Evolutionary conservation across 352 stramenopile species (phyloP).

Genomic region (Pythium biforme): DNA sequence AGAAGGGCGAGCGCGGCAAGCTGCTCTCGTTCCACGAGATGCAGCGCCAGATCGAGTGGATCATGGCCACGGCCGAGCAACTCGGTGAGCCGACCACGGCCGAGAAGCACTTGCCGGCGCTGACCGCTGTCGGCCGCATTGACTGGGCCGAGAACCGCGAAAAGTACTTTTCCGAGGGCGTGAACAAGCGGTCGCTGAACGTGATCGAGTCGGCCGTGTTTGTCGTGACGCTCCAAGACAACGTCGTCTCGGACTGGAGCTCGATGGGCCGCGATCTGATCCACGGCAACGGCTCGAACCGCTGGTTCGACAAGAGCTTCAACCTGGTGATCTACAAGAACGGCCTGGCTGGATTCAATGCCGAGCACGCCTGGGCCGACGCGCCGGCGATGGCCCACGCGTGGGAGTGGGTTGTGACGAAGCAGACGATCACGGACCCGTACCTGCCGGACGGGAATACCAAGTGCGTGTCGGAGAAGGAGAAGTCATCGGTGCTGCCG

Average conservation of each 20-base stretch:
- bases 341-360: slow-evolving; percentile 91
- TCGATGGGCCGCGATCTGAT: slow-evolving; percentile 78
- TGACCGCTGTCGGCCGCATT: slow-evolving; percentile 83
- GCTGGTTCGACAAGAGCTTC: slow-evolving; percentile 98
- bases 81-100: slow-evolving; percentile 33
- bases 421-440: slow-evolving; percentile 44
- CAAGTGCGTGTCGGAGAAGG: slow-evolving; percentile 39
- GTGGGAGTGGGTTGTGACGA: slow-evolving; percentile 79
- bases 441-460: slow-evolving; percentile 61
- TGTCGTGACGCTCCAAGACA: slow-evolving; percentile 72
- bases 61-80: slow-evolving; percentile 46
- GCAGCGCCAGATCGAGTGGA: slow-evolving; percentile 77
- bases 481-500: slow-evolving; percentile 48
- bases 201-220: slow-evolving; percentile 79
- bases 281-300: slow-evolving; percentile 89
- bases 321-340: slow-evolving; percentile 95
- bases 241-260: slow-evolving; percentile 55
- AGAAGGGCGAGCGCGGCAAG: slow-evolving; percentile 75
- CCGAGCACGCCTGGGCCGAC: slow-evolving; percentile 94
- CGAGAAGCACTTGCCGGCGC: slow-evolving; percentile 63
- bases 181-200: slow-evolving; percentile 86
- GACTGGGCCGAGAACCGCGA: slow-evolving; percentile 89
- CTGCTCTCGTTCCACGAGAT: slow-evolving; percentile 74
- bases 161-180: slow-evolving; percentile 81
- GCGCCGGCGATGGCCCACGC: slow-evolving; percentile 85